Evolutionary conservation across 2,329 filamentous ascomycete genomes (phyloP).

Genomic region (Penicillium carneum): DNA sequence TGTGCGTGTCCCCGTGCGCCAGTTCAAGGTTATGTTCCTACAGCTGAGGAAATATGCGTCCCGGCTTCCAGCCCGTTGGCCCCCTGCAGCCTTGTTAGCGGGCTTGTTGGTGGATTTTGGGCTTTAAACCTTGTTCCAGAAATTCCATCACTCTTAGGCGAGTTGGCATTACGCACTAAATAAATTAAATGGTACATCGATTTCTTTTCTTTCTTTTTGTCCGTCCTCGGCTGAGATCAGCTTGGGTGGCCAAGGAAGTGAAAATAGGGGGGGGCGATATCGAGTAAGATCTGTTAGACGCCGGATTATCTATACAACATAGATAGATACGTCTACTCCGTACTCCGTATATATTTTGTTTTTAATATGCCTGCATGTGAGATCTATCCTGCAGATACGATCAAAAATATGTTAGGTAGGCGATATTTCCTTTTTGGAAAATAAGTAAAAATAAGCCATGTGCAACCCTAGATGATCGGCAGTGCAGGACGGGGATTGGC

Average conservation of each 20-base stretch:
- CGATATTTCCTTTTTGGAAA: neutral
- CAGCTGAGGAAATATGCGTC: conserved; percentile 16
- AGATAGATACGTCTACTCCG: conserved; percentile 9
- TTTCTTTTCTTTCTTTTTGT: neutral
- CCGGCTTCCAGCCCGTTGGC: conserved; percentile 26
- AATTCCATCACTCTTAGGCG: conserved; percentile 18
- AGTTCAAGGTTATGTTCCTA: conserved; percentile 28
- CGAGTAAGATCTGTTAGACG: conserved; percentile 3
- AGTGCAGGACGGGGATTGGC: conserved; percentile 27
- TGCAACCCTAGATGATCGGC: conserved; percentile 36
- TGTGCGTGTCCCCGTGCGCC: conserved; percentile 18
- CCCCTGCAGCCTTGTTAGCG: conserved; percentile 17
- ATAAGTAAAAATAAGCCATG: conserved; percentile 27
- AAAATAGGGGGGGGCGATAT: neutral
- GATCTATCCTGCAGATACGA: conserved; percentile 17
- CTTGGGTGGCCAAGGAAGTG: conserved; percentile 2
- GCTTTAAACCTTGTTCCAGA: conserved; percentile 28
- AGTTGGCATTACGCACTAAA: conserved; percentile 3
- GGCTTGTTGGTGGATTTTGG: conserved; percentile 8
- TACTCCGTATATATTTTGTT: neutral
- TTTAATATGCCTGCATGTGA: conserved; percentile 19
- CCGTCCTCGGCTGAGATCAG: neutral
- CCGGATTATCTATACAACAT: neutral
- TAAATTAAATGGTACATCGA: neutral
- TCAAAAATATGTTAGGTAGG: conserved; percentile 4